A percentile compares a stretch with the other conserved stretches of the same genome.
Evolutionary conservation across 1,284 basidiomycete species (phyloP).

Genomic region (Fomitopsis pinicola): DNA sequence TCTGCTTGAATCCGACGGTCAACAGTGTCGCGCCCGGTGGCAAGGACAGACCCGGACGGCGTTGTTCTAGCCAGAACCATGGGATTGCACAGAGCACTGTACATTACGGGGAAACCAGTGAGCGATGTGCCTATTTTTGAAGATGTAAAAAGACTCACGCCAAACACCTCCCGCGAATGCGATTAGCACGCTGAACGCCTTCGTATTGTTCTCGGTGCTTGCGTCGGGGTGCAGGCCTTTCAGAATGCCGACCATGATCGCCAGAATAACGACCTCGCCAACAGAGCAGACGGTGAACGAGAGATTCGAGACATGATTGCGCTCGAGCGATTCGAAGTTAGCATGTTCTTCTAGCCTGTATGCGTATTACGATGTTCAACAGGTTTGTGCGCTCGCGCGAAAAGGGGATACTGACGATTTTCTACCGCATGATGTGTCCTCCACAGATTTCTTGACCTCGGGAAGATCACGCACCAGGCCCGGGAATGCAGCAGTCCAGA

Average conservation of each 20-base stretch:
- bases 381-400: too few relatives aligned
- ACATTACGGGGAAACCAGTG: not conserved
- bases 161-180: constrained; percentile 75
- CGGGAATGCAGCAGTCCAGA: constrained; percentile 85
- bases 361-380: not conserved
- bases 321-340: constrained; percentile 58
- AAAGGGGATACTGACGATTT: constrained; percentile 38
- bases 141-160: constrained; percentile 42
- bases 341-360: constrained; percentile 55
- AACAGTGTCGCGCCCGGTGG: constrained; percentile 60
- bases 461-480: constrained; percentile 71
- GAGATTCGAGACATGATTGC: constrained; percentile 78
- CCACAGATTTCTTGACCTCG: constrained; percentile 53
- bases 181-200: constrained; percentile 71
- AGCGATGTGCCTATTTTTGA: constrained; percentile 4
- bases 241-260: constrained; percentile 75
- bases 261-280: constrained; percentile 70
- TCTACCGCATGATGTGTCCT: constrained; percentile 33
- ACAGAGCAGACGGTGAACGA: constrained; percentile 72
- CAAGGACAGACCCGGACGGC: constrained; percentile 60
- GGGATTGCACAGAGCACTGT: constrained; percentile 69
- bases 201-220: constrained; percentile 72
- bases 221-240: constrained; percentile 61
- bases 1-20: constrained; percentile 70
- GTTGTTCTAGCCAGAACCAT: constrained; percentile 73